Percentiles rank a stretch among this genome's conserved stretches.
Conservation (phyloP, 148 eudicot species). For the Hydrangea macrophylla region DNA sequence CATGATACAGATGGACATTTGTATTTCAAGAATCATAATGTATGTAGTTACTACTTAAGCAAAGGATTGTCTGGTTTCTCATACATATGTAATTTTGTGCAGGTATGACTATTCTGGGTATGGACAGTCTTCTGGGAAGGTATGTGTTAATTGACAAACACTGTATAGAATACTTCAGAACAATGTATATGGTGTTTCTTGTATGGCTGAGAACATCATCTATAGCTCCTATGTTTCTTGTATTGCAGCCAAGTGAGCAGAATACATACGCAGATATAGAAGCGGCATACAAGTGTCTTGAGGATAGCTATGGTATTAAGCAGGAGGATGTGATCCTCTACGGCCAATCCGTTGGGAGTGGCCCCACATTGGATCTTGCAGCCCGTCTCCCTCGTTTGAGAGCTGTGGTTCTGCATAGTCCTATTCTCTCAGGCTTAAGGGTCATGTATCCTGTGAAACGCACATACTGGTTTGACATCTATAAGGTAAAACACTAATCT, state of each 20-base stretch:
- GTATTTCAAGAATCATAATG: not conserved
- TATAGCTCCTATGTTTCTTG: conserved; percentile 14
- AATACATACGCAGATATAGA: conserved; percentile 81
- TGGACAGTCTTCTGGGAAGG: conserved; percentile 82
- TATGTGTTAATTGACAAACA: conserved; percentile 16
- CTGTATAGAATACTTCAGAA: no score
- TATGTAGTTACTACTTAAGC: not conserved
- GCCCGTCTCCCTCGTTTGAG: conserved; percentile 60
- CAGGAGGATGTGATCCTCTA: conserved; percentile 61
- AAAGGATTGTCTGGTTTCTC: not conserved
- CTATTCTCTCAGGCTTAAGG: conserved; percentile 66
- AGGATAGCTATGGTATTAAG: conserved; percentile 62
- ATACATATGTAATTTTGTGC: conserved; percentile 23
- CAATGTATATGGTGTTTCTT: not conserved
- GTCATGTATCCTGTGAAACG: conserved; percentile 69
- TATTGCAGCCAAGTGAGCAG: conserved; percentile 73
- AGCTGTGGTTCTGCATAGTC: conserved; percentile 70
- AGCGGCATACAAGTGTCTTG: conserved; percentile 73
- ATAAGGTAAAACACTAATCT: conserved; percentile 37
- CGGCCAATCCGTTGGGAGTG: conserved; percentile 77
- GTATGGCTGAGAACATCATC: not conserved
- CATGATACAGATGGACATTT: not conserved
- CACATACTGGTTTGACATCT: conserved; percentile 69
- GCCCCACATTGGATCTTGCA: conserved; percentile 71
- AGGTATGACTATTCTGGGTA: conserved; percentile 84